Percentiles rank a stretch among this genome's conserved stretches.
phyloP scores from a whole-genome alignment of 1,284 basidiomycete genomes.

The Chiua sp. region DNA sequence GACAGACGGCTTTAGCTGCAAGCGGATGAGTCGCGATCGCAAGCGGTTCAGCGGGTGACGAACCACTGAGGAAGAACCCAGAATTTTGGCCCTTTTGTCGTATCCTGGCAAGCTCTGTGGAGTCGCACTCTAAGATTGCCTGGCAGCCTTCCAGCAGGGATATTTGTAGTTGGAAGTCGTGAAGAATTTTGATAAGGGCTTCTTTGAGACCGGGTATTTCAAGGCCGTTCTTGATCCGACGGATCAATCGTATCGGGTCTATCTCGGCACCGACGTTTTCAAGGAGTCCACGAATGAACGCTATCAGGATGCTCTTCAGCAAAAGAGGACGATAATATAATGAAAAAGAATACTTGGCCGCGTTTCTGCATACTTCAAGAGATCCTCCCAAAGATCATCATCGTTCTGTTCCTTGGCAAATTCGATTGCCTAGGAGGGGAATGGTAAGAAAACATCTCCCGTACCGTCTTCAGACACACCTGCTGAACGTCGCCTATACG shows the following conservation, averaged over 20 bases:
- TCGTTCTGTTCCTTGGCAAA: slow-evolving; percentile 99
- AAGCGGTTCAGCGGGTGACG: neutral
- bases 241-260: slow-evolving; percentile 92
- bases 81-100: slow-evolving; percentile 79
- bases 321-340: neutral
- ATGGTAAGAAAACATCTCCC: slow-evolving; percentile 1
- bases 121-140: slow-evolving; percentile 85
- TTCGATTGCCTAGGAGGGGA: slow-evolving; percentile 80
- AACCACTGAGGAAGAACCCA: slow-evolving; percentile 78
- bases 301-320: slow-evolving; percentile 41
- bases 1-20: slow-evolving; percentile 66
- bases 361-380: slow-evolving; percentile 94
- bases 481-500: slow-evolving; percentile 91
- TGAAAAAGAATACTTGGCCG: slow-evolving; percentile 68
- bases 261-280: slow-evolving; percentile 98
- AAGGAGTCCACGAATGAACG: slow-evolving; percentile 92
- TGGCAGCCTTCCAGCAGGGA: slow-evolving; percentile 92
- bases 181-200: slow-evolving; percentile 95
- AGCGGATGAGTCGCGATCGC: neutral
- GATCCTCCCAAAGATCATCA: slow-evolving; percentile 97
- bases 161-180: slow-evolving; percentile 93
- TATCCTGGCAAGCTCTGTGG: slow-evolving; percentile 69
- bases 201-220: slow-evolving; percentile 96
- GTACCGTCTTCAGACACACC: slow-evolving; percentile 44
- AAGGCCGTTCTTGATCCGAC: slow-evolving; percentile 93